Percentiles rank a stretch among this genome's conserved stretches.
Conservation (phyloP, 2,329 filamentous ascomycete genomes). For the Aaosphaeria arxii region DNA sequence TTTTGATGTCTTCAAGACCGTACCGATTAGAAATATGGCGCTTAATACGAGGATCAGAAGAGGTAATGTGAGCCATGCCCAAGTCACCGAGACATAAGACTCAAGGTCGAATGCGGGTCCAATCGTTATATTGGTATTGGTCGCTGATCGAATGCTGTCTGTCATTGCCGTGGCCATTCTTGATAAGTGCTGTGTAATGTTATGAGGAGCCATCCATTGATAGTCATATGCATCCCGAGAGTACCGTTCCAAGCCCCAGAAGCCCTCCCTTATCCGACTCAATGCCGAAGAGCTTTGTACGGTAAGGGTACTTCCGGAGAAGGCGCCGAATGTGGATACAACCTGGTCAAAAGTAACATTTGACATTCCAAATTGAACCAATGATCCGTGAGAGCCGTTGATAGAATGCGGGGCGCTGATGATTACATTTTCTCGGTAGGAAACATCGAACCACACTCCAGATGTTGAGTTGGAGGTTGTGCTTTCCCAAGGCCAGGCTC, state of each 20-base stretch:
- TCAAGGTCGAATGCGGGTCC: constrained; percentile 9
- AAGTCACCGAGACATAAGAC: constrained; percentile 19
- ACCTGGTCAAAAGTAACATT: background rate
- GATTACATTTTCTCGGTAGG: background rate
- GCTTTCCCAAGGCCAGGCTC: constrained; percentile 6
- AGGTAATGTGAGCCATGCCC: constrained; percentile 22
- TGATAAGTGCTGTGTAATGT: constrained; percentile 17
- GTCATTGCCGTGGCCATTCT: constrained; percentile 16
- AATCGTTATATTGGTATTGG: constrained; percentile 5
- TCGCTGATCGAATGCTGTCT: constrained; percentile 13
- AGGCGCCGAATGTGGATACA: constrained; percentile 5
- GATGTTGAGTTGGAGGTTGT: background rate
- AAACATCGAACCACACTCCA: background rate
- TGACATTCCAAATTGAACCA: background rate
- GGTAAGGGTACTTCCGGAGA: constrained; percentile 4
- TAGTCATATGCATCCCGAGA: no score
- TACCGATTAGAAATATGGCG: constrained; percentile 15
- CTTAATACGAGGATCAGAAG: constrained; percentile 11
- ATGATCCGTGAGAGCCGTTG: background rate
- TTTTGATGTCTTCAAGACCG: constrained; percentile 14
- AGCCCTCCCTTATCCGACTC: constrained; percentile 5
- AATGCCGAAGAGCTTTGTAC: background rate
- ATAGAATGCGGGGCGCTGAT: background rate
- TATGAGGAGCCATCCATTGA: constrained; percentile 16
- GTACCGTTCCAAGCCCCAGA: constrained; percentile 4